Conservation (phyloP, 2,329 filamentous ascomycete species). For the Neopestalotiopsis rosae region DNA sequence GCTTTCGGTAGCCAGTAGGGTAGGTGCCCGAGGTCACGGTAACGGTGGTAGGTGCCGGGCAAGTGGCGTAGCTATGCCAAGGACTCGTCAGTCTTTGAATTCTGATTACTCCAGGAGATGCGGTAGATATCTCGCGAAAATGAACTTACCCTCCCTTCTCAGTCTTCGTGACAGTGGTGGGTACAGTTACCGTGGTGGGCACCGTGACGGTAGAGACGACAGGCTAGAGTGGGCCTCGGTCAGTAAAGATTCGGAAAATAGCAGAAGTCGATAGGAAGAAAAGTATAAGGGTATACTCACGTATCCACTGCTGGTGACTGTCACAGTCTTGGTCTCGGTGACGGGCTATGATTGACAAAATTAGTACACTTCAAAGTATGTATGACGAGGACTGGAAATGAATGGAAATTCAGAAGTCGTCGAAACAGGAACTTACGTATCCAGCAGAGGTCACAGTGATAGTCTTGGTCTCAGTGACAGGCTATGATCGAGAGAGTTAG, state of each 20-base stretch:
- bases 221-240: not conserved
- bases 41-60: conserved; percentile 5
- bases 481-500: not conserved
- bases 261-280: not conserved
- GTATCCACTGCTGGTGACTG: not conserved
- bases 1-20: conserved; percentile 1
- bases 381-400: too few species aligned
- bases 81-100: not conserved
- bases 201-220: not conserved
- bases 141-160: not conserved
- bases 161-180: conserved; percentile 1
- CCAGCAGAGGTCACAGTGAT: not conserved
- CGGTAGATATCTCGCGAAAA: not conserved
- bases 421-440: too few species aligned
- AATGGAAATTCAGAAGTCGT: too few species aligned
- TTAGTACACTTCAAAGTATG: too few species aligned
- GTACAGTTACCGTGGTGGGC: conserved; percentile 3
- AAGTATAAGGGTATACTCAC: not conserved
- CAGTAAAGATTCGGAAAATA: not conserved
- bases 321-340: conserved; percentile 8
- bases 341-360: not conserved
- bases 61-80: not conserved
- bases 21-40: conserved; percentile 6
- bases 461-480: conserved; percentile 6
- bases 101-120: not conserved